Base-by-base conservation (phyloP, 345 rosid species). In the Salix udensis region DNA sequence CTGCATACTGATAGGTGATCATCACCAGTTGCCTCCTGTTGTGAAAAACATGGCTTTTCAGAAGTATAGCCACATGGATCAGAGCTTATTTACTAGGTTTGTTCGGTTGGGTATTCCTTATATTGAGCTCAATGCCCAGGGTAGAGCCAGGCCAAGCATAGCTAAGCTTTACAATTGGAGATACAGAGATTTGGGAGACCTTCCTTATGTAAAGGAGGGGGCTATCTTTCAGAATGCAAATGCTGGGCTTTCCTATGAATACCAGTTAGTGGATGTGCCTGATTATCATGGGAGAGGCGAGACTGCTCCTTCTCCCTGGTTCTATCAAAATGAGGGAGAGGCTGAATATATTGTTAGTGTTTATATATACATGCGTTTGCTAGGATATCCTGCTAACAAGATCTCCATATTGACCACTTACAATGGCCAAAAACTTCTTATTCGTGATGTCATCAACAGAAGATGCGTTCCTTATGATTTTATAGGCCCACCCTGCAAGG, bases 11-110 rank as follows among this genome's bases (percentile, higher is more conserved):
- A 93, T 93, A 76, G 99, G 99, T 71, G 99, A 96, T 87, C 99
- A 96, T 83, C 99, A 96, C 88, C 99, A 96, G 84, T 84, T 96
- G 76, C 99, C 99, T 75, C 99, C 99, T 67, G 99, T 96, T 78
- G 99, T 96, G 76, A 96, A 96, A 85, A 96, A 96, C 79, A 96
- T 96, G 99, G 99, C 99, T 78, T 96, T 96, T 87, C 99, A 96
- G 84, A 96, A 96, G 84, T 96, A 96, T 72, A 96, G 99, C 79
- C 99, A 96, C 86, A 96, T 96, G 99, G 99, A 96, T 86, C 99
- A 96, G 82, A 96, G 99, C 85, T 87, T 96, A 81, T 96, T 96
- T 81, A 96, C 99, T 12, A 91, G 99, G 86, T 96, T 96, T 85
- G 98, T 96, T 81, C 98, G 99, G 68, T 86, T 93, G 39, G 99